These are phyloP conservation scores for Shiraia bambusicola DNA, from an alignment of 2,329 filamentous ascomycete genomes.

Conservation along the genomic window DNA sequence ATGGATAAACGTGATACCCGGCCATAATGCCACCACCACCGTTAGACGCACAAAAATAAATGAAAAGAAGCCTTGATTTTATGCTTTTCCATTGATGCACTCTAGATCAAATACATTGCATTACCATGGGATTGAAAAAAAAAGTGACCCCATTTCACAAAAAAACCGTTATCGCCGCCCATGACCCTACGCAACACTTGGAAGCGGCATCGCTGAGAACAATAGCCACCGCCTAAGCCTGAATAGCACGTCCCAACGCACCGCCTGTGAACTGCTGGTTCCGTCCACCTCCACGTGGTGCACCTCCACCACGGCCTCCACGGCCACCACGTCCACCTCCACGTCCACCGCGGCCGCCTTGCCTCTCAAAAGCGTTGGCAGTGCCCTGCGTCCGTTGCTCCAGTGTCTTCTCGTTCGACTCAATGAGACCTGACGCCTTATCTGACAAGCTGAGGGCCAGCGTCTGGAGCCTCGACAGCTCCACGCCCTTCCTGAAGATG, in stretches of 20 bases:
- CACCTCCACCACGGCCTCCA: constrained; percentile 60
- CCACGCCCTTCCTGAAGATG: constrained; percentile 99
- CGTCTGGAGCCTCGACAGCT: constrained; percentile 93
- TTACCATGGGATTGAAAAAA: constrained; percentile 3
- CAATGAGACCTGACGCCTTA: constrained; percentile 94
- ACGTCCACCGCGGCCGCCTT: constrained; percentile 73
- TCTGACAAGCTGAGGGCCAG: constrained; percentile 91
- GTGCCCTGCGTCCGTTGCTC: constrained; percentile 97
- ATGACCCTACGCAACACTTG: neutral
- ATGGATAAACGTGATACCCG: constrained; percentile 17
- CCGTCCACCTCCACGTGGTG: constrained; percentile 54
- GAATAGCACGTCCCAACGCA: constrained; percentile 64
- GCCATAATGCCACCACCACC: constrained; percentile 4
- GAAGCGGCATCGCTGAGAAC: neutral
- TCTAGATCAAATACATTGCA: constrained; percentile 2
- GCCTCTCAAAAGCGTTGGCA: constrained; percentile 90
- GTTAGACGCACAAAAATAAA: neutral
- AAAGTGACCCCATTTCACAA: neutral
- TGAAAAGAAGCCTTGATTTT: neutral
- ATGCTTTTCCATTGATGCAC: constrained; percentile 4
- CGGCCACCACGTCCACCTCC: constrained; percentile 40
- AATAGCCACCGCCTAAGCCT: constrained; percentile 40
- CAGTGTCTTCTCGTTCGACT: constrained; percentile 94
- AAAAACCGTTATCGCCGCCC: constrained; percentile 3
- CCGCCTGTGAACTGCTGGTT: constrained; percentile 82